Base-by-base conservation (phyloP, 2,329 filamentous ascomycete genomes). In the Penicillium digitatum region DNA sequence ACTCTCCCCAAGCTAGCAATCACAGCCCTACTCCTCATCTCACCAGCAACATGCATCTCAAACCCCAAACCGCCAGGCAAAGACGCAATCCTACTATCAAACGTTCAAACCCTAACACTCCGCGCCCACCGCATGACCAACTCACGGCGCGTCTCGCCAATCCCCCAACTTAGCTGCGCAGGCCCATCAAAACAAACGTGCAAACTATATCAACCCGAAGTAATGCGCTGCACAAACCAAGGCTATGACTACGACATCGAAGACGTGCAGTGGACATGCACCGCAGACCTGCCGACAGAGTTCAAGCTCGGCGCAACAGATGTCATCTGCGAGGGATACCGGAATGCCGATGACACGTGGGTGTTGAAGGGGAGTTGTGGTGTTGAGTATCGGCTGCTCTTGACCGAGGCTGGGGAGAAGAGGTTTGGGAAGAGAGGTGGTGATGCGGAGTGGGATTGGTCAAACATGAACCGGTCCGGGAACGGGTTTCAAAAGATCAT, bases 291-390 rank as follows among this genome's bases (percentile, higher is more conserved):
- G 1, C 84, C 84, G 0, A 71, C 78, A 11, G 84, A 87, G 61
- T 85, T 87, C 73, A 87, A 87, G 73, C 83, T 97, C 27, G 92
- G 90, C 54, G 82, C 83, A 58, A 96, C 93, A 11, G 92, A 97
- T 59, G 93, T 97, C 52, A 79, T 91, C 11, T 99, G 94, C 73
- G 93, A 99, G 69, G 93, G 94, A 11, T 97, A 96, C 75, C 78
- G 82, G 55, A 80, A 78, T 14, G 75, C 87, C 0, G 84, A 93
- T 44, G 94, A 97, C 71, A 84, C 85, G 0, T 95, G 90, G 72
- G 82, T 97, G n/a, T 76, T 97, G 51, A 91, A 89, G 67, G 94
- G 94, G 22, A 94, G 89, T 72, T 97, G 93, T 74, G 94, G 88
- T 14, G 92, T 96, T 24, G 90, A 96, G 74, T 97, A 97, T 73